These are phyloP conservation scores for Candida insectorum DNA, from an alignment of 805 yeast genomes.

Conservation along the genomic window DNA sequence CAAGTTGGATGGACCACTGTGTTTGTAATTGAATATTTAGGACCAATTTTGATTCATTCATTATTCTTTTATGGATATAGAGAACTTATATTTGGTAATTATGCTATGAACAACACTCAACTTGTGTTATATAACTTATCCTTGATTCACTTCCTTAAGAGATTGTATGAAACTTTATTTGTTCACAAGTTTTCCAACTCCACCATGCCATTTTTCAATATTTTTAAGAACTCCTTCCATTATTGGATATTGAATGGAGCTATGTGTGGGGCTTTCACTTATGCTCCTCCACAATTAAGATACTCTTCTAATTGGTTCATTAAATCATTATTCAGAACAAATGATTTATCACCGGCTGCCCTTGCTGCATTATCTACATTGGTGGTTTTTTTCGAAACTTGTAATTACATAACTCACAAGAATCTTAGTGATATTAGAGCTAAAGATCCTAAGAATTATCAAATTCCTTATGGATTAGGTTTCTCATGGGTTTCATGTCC, in stretches of 20 bases:
- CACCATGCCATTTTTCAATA: slow-evolving; percentile 87
- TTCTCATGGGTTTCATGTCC: slow-evolving; percentile 85
- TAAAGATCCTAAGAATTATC: slow-evolving; percentile 49
- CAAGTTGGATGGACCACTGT: slow-evolving; percentile 92
- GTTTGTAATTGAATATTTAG: slow-evolving; percentile 82
- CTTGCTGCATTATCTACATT: slow-evolving; percentile 42
- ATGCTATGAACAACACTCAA: slow-evolving; percentile 52
- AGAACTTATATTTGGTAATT: slow-evolving; percentile 12
- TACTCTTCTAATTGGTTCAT: slow-evolving; percentile 14
- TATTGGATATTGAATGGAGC: slow-evolving; percentile 91
- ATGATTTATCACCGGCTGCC: slow-evolving; percentile 30
- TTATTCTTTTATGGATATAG: slow-evolving; percentile 48
- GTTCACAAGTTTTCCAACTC: slow-evolving; percentile 83
- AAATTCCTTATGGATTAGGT: slow-evolving; percentile 80
- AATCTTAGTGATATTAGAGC: slow-evolving; percentile 59
- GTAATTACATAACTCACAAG: slow-evolving; percentile 71
- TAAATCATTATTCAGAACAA: slow-evolving; percentile 42
- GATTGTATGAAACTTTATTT: slow-evolving; percentile 83
- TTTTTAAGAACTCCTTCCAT: slow-evolving; percentile 86
- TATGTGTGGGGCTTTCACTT: slow-evolving; percentile 47
- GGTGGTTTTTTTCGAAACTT: slow-evolving; percentile 54
- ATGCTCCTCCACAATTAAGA: slow-evolving; percentile 21
- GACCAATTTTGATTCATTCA: slow-evolving; percentile 82
- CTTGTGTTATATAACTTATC: slow-evolving; percentile 51
- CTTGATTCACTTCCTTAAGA: slow-evolving; percentile 74